These are phyloP conservation scores for Xylaria digitata DNA, from an alignment of 2,329 filamentous ascomycete genomes.

Conservation along the genomic window DNA sequence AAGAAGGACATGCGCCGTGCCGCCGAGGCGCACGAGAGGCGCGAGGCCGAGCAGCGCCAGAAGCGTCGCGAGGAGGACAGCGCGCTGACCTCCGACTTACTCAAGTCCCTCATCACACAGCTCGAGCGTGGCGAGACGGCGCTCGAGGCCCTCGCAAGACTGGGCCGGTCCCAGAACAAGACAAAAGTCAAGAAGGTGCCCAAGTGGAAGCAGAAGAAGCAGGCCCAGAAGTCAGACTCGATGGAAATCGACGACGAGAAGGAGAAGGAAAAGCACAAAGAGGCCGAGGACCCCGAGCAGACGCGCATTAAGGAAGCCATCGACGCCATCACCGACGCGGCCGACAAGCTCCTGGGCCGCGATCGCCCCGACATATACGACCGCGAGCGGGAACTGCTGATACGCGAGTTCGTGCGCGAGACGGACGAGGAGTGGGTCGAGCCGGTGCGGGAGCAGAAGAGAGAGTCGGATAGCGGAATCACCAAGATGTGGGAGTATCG, in stretches of 20 bases:
- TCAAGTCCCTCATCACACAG: conserved; percentile 76
- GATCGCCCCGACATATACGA: conserved; percentile 94
- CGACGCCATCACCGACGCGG: conserved; percentile 85
- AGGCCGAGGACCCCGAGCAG: conserved; percentile 75
- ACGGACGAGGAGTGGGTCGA: conserved; percentile 86
- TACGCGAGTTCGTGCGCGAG: conserved; percentile 84
- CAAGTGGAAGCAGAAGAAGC: conserved; percentile 78
- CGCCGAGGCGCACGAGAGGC: conserved; percentile 85
- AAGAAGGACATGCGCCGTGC: conserved; percentile 94
- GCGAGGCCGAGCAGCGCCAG: conserved; percentile 79
- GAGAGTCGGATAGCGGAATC: conserved; percentile 42
- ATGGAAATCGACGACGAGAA: conserved; percentile 75
- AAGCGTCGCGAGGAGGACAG: conserved; percentile 80
- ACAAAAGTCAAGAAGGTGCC: conserved; percentile 61
- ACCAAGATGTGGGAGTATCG: conserved; percentile 84
- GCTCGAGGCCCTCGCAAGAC: conserved; percentile 84
- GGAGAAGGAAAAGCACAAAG: conserved; percentile 65
- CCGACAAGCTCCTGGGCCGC: conserved; percentile 84
- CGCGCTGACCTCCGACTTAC: conserved; percentile 76
- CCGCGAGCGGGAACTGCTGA: conserved; percentile 82
- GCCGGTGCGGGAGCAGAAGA: conserved; percentile 48
- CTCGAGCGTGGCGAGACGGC: conserved; percentile 86
- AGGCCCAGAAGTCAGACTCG: conserved; percentile 64
- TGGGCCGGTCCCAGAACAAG: conserved; percentile 76
- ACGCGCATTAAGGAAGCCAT: conserved; percentile 77